Conservation (phyloP, 2,329 filamentous ascomycete genomes). For the Trichoderma sp. region DNA sequence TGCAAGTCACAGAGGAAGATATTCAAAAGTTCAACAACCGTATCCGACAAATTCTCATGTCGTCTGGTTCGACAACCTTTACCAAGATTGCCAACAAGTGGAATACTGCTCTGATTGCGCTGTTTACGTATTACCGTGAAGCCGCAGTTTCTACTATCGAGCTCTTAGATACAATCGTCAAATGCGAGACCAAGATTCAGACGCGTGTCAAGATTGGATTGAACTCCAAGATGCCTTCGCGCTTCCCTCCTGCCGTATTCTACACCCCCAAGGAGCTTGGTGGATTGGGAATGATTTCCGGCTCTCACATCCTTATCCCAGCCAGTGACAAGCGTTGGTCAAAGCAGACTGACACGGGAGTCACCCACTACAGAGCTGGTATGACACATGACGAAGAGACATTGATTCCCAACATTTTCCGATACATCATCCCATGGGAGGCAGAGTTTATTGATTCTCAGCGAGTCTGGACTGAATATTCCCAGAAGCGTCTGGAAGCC, state of each 20-base stretch:
- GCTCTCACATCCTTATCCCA: constrained; percentile 95
- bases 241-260: constrained; percentile 97
- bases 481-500: constrained; percentile 94
- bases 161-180: constrained; percentile 95
- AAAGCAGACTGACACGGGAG: constrained; percentile 95
- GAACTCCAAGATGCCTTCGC: constrained; percentile 99
- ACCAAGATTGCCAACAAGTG: constrained; percentile 99
- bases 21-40: constrained; percentile 99
- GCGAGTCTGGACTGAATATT: constrained; percentile 98
- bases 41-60: constrained; percentile 98
- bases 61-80: constrained; percentile 97
- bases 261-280: constrained; percentile 98
- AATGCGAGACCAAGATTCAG: constrained; percentile 99
- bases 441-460: constrained; percentile 99
- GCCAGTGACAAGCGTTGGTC: constrained; percentile 98
- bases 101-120: constrained; percentile 95
- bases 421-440: constrained; percentile 99
- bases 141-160: constrained; percentile 95
- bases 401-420: constrained; percentile 97
- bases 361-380: constrained; percentile 94
- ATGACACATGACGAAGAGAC: constrained; percentile 99
- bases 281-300: constrained; percentile 98
- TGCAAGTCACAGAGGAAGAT: constrained; percentile 97
- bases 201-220: constrained; percentile 97
- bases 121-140: constrained; percentile 98